phyloP scores from a whole-genome alignment of 169 alveolate species.

The Ichthyophthirius multifiliis region DNA sequence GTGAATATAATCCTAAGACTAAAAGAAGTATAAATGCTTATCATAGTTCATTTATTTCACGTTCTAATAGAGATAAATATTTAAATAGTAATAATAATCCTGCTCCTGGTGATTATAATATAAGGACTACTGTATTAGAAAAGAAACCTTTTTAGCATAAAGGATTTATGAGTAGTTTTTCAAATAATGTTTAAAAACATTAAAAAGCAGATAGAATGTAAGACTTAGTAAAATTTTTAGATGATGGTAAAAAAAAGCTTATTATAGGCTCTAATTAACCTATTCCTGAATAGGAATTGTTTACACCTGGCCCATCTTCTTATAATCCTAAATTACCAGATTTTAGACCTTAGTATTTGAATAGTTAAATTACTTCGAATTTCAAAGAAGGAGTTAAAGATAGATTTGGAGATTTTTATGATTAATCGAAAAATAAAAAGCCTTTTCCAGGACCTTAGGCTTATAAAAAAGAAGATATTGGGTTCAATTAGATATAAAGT shows the following conservation, averaged over 20 bases:
- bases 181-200: neutral
- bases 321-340: constrained; percentile 27
- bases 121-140: neutral
- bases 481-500: constrained; percentile 19
- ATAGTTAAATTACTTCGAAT: constrained; percentile 17
- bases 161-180: neutral
- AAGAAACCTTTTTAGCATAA: neutral
- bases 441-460: constrained; percentile 22
- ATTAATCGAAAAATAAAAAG: neutral
- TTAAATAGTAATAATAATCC: neutral
- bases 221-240: neutral
- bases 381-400: constrained; percentile 17
- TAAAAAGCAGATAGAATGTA: constrained; percentile 3
- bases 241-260: constrained; percentile 2
- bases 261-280: neutral
- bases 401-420: constrained; percentile 14
- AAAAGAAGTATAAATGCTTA: neutral
- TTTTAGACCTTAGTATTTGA: constrained; percentile 20
- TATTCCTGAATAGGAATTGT: neutral
- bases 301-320: constrained; percentile 31
- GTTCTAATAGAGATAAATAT: neutral
- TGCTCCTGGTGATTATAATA: constrained; percentile 7
- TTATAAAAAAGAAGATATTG: constrained; percentile 1
- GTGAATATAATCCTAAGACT: neutral
- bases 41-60: neutral